Percentiles rank a stretch among this genome's conserved stretches.
phyloP scores from a whole-genome alignment of 805 yeast genomes.

The Metschnikowia corniflorae region DNA sequence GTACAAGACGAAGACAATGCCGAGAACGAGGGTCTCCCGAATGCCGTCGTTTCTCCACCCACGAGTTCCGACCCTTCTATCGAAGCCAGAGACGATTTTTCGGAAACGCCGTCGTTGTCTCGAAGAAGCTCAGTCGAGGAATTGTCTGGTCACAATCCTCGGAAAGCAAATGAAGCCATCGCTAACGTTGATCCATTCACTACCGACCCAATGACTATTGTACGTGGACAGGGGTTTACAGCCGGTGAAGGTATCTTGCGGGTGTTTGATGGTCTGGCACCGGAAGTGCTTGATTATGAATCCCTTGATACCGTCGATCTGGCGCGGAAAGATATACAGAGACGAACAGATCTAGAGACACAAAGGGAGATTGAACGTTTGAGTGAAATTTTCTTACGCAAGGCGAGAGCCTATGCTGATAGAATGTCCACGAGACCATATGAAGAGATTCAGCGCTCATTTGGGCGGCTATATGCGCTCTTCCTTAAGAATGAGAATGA shows the following conservation, averaged over 20 bases:
- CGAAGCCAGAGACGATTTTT: too few relatives aligned
- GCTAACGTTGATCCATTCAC: too few relatives aligned
- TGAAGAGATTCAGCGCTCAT: not conserved
- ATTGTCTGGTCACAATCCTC: too few relatives aligned
- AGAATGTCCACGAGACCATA: not conserved
- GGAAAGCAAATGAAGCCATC: too few relatives aligned
- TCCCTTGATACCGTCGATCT: not conserved
- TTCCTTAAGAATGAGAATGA: not conserved
- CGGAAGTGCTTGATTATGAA: not conserved
- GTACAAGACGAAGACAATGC: not conserved
- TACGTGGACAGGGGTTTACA: too few relatives aligned
- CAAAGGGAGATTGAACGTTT: not conserved
- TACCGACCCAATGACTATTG: too few relatives aligned
- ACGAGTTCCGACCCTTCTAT: too few relatives aligned
- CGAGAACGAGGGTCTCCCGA: too few relatives aligned
- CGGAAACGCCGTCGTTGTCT: too few relatives aligned
- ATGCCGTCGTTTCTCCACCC: too few relatives aligned
- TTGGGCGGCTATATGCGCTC: not conserved
- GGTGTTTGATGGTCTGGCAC: not conserved
- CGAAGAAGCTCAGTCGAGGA: too few relatives aligned
- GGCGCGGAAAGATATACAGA: not conserved
- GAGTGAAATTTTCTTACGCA: not conserved
- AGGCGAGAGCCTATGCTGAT: not conserved
- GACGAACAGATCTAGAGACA: not conserved
- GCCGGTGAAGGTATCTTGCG: too few relatives aligned